phyloP scores from a whole-genome alignment of 1,139 yeast genomes.

The Debaryomycetaceae sp. region DNA sequence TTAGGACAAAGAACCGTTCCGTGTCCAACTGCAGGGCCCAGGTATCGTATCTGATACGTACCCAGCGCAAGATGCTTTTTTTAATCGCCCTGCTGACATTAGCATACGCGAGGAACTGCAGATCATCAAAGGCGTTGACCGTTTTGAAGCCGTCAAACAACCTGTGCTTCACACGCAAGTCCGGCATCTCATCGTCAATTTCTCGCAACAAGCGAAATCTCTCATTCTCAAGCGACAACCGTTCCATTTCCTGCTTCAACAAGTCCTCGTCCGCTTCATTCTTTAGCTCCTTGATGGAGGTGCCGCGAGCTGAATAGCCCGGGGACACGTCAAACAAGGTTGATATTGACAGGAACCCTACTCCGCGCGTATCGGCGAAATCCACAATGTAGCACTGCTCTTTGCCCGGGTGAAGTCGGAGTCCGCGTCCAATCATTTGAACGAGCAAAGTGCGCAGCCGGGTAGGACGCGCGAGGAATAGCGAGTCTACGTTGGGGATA shows the following conservation, averaged over 20 bases:
- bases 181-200: background rate
- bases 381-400: slow-evolving; percentile 65
- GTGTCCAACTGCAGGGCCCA: slow-evolving; percentile 20
- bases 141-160: slow-evolving; percentile 26
- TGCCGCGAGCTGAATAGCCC: slow-evolving; percentile 19
- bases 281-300: slow-evolving; percentile 17
- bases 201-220: background rate
- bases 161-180: background rate
- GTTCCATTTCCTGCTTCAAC: slow-evolving; percentile 3
- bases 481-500: slow-evolving; percentile 79
- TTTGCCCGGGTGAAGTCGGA: slow-evolving; percentile 55
- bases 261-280: slow-evolving; percentile 12
- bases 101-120: background rate
- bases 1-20: background rate
- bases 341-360: slow-evolving; percentile 55
- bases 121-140: background rate
- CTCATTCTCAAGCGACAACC: background rate
- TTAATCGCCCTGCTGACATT: slow-evolving; percentile 5
- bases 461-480: slow-evolving; percentile 75
- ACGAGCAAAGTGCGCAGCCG: slow-evolving; percentile 57
- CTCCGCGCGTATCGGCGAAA: slow-evolving; percentile 51
- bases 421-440: slow-evolving; percentile 91
- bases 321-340: slow-evolving; percentile 38
- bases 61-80: slow-evolving; percentile 14
- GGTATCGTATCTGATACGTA: slow-evolving; percentile 16